Evolutionary conservation across 495 filamentous ascomycete genomes (phyloP).

Genomic region (Lepraria neglecta): DNA sequence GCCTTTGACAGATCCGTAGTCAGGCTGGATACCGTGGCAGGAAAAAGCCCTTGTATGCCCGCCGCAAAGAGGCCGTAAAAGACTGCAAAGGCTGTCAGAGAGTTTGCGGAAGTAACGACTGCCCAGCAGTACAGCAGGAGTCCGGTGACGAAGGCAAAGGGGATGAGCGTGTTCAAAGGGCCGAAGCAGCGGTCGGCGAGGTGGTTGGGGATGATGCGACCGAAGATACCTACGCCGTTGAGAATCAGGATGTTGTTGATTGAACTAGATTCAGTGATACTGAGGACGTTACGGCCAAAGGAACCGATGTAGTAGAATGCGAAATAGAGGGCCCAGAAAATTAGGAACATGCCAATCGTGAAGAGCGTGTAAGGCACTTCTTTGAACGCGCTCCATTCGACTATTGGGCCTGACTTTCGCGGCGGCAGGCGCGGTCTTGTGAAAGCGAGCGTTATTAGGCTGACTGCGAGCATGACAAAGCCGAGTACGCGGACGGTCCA

Average conservation of each 20-base stretch:
- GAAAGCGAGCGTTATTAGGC: slow-evolving; percentile 49
- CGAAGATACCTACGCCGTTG: slow-evolving; percentile 56
- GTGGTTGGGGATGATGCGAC: slow-evolving; percentile 53
- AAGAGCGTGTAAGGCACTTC: slow-evolving; percentile 64
- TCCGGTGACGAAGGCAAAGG: slow-evolving; percentile 37
- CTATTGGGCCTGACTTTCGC: slow-evolving; percentile 52
- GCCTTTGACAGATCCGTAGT: slow-evolving; percentile 54
- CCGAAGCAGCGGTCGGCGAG: slow-evolving; percentile 55
- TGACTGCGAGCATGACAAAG: slow-evolving; percentile 58
- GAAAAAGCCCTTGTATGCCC: slow-evolving; percentile 56
- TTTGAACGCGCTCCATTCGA: slow-evolving; percentile 63
- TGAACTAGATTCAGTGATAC: slow-evolving; percentile 46
- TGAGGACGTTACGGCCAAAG: slow-evolving; percentile 55
- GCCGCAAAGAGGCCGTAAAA: slow-evolving; percentile 52
- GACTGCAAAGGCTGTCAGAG: slow-evolving; percentile 52
- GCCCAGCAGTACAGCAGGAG: slow-evolving; percentile 52
- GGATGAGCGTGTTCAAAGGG: slow-evolving; percentile 49
- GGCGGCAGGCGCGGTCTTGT: slow-evolving; percentile 59
- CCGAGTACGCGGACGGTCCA: slow-evolving; percentile 74
- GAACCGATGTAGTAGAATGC: slow-evolving; percentile 46
- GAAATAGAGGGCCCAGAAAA: slow-evolving; percentile 66
- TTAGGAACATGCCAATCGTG: slow-evolving; percentile 55
- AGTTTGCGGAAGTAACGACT: slow-evolving; percentile 39
- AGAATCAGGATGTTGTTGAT: slow-evolving; percentile 60
- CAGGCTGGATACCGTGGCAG: slow-evolving; percentile 50